Base-by-base conservation (phyloP, 2,329 filamentous ascomycete genomes). In the Zasmidium cellare region DNA sequence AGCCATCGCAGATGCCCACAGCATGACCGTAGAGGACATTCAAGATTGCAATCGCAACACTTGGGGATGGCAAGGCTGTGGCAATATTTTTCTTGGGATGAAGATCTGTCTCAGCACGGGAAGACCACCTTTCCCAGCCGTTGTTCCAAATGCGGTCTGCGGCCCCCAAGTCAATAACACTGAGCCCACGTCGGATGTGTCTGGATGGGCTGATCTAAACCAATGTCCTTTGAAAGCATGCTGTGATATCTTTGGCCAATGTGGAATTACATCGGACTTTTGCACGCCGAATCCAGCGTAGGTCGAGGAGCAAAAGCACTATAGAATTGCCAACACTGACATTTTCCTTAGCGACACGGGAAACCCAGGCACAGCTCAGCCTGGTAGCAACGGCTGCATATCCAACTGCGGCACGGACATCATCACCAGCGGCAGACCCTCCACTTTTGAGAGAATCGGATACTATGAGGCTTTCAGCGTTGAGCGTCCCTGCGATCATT, bases 121-220 rank as follows among this genome's bases (percentile, higher is more conserved):
- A 3, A 59, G 56, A 1, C 71, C 77, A 5, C 77, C 77, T 0
- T 72, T 80, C 67, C 79, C 79, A 1, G 67, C 73, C 1, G 56
- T 69, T 1, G 60, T 77, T 1, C 24, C 66, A 1, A 73, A 75
- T 48, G 75, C 76, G 12, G 60, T 73, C 0, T 82, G 81, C 63
- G 81, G 82, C 0, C 81, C 81, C 1, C 71, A 75, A 46, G 71
- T 75, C 0, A 72, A 73, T 3, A 76, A 77, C 0, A 79, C 78
- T 0, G 50, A 62, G 9, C 48, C 63, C 11, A 74, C 77, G 0
- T 16, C 65, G 0, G 64, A 69, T 12, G 74, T 71, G n/a, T 72
- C 63, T 0, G 64, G 71, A 18, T 55, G 73, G 5, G 55, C 61
- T 6, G 57, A 67, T 45, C 63, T 71, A 3, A 72, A 70, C 55